A percentile compares a stretch with the other conserved stretches of the same genome.
Conservation (phyloP, 768 basidiomycete genomes). For the Trametes cubensis region DNA sequence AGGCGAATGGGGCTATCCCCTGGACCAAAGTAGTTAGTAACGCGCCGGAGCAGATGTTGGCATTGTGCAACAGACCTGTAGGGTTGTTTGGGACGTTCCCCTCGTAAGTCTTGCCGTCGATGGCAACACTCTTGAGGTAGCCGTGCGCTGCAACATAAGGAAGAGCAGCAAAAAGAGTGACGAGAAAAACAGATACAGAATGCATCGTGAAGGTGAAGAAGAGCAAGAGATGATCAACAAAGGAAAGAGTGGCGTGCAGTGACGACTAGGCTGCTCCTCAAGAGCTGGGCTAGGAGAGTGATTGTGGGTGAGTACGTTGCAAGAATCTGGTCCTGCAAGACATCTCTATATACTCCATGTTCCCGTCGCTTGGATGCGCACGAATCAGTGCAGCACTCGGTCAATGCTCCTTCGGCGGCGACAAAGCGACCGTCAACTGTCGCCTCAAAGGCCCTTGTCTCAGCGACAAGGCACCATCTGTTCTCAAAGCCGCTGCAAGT, state of each 20-base stretch:
- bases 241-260: conserved; percentile 8
- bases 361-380: neutral
- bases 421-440: neutral
- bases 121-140: conserved; percentile 42
- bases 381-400: neutral
- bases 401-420: neutral
- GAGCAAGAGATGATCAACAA: neutral
- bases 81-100: conserved; percentile 46
- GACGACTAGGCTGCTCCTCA: conserved; percentile 23
- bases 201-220: neutral
- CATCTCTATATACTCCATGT: conserved; percentile 1
- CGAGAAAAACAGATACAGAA: conserved; percentile 5
- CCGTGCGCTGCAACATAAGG: conserved; percentile 46
- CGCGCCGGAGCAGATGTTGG: no score
- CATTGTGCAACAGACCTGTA: conserved; percentile 25
- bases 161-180: conserved; percentile 26
- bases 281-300: conserved; percentile 15
- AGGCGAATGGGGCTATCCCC: conserved; percentile 40
- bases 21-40: neutral
- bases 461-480: neutral
- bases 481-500: neutral
- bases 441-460: conserved; percentile 1
- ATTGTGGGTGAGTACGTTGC: neutral
- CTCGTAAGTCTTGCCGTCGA: conserved; percentile 47
- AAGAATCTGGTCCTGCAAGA: no score